Evolutionary conservation across 73 alveolate genomes (phyloP), one percentile per base, ranked within the genome.

Genomic region (Urostyla sp.): DNA sequence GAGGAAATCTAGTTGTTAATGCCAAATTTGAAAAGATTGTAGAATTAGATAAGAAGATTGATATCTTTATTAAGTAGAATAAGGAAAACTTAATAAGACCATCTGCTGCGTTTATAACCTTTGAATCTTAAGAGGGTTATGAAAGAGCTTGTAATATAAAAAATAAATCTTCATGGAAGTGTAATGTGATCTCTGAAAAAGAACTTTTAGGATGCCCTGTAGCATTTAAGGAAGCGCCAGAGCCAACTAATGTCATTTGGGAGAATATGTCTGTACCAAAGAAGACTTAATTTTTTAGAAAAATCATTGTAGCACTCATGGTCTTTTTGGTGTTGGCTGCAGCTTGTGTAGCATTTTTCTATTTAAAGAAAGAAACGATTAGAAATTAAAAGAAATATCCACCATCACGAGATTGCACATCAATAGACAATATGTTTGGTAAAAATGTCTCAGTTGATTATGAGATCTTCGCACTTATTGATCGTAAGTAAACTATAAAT

Each of bases 161-260:
- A 27, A 67, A 38, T 3, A 75, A 49, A 8, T 34, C 49, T 18
- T 57, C 40, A 27, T 8, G 40, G 2, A 32, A 28, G 27, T 66
- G 67, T 23, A 11, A 80, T 21, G 50, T 18, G 0, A 16, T 5
- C 21, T 69, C 83, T 6, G 48, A 4, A 16, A 4, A 15, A 13
- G 83, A 45, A 6, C 48, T 69, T 34, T 48, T 69, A 48, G 37
- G 30, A 4, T 3, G 40, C 4, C 83, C 83, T 7, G n/a, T 69
- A 11, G 55, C 11, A 16, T 48, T 69, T 18, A 5, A 18, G 34
- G 83, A 69, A 31, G 90, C 90, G n/a, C 34, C 66, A 26, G 90
- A 80, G 60, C 90, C 90, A 18, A 80, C 90, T 16, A 80, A 80
- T 66, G 67, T 80, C 46, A 80, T 80, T 34, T 80, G 90, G 90